Base-by-base conservation (phyloP, 495 filamentous ascomycete species). In the Penicillium taxi region DNA sequence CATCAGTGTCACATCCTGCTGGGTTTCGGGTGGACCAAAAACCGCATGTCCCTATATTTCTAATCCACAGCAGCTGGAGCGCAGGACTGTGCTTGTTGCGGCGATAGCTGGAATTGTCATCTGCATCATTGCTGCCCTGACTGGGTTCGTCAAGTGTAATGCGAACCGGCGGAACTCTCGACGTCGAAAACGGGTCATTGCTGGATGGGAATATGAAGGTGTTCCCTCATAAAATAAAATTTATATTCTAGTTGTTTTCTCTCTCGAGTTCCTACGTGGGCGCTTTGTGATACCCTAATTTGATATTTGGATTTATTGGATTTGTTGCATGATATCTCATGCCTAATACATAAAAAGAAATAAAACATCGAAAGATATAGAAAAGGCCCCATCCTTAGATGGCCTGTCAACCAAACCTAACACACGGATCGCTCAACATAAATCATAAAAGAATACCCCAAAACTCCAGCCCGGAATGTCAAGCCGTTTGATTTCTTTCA, bases 131-230 rank as follows among this genome's bases (percentile, higher is more conserved):
- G 64, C 74, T 2, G 72, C 65, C 5, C 53, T 81, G 59, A 80
- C 76, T 1, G 32, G 80, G 9, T 79, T 81, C 45, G 69, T 78
- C 31, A 82, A 82, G 46, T 78, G 74, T 43, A 78, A 75, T 33
- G 65, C 73, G 17, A 80, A 80, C 49, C 49, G 77, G 16, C 58
- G 72, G 18, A 70, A 61, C 26, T 68, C 63, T 19, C 62, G 67
- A 31, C 63, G 69, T 29, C 59, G 70, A 34, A 70, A 65, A 52
- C 70, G 66, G 44, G 52, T 61, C 5, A 70, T 67, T 26, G 67
- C 70, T 26, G 75, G 77, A 1, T 78, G 75, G 73, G 74, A 79
- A 26, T 82, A 82, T 57, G 78, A 82, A 46, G 78, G 78, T 13
- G 75, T 82, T 22, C 77, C 78, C 21, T 67, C 64, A n/a, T 70